These are phyloP conservation scores for Geotrichum phurueaensis DNA, from an alignment of 1,139 yeast genomes.

Conservation along the genomic window DNA sequence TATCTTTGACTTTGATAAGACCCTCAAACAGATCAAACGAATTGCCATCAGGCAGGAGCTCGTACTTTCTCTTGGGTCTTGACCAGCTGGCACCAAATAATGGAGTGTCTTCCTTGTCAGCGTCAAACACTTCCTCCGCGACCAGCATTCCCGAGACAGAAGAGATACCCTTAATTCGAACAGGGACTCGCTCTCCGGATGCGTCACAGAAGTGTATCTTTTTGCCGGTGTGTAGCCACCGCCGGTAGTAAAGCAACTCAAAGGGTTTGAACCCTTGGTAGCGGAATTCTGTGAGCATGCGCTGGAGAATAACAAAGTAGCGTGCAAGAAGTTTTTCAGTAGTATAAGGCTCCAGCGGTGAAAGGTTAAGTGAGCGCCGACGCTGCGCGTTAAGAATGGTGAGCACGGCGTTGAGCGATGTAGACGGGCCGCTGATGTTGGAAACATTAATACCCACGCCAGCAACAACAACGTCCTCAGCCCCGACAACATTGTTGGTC, in stretches of 20 bases:
- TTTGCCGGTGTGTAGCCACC: slow-evolving; percentile 82
- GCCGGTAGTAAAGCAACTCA: slow-evolving; percentile 63
- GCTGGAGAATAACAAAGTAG: slow-evolving; percentile 58
- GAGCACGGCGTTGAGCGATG: slow-evolving; percentile 74
- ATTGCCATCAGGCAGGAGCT: slow-evolving; percentile 94
- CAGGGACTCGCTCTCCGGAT: slow-evolving; percentile 28
- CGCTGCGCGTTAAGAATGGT: slow-evolving; percentile 46
- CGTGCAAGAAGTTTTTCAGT: slow-evolving; percentile 67
- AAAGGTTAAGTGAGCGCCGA: slow-evolving; percentile 26
- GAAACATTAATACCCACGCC: slow-evolving; percentile 89
- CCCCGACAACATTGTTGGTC: slow-evolving; percentile 59
- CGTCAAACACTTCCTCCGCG: slow-evolving; percentile 73
- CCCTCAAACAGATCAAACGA: slow-evolving; percentile 94
- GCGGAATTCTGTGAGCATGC: slow-evolving; percentile 53
- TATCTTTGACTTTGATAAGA: slow-evolving; percentile 48
- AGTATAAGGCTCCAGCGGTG: slow-evolving; percentile 32
- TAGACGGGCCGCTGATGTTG: slow-evolving; percentile 74
- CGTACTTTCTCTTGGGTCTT: slow-evolving; percentile 37
- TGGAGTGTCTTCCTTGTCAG: slow-evolving; percentile 38
- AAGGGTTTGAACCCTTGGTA: slow-evolving; percentile 63
- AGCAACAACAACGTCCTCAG: slow-evolving; percentile 54
- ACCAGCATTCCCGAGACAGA: slow-evolving; percentile 73
- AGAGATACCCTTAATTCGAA: slow-evolving; percentile 69
- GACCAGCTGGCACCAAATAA: slow-evolving; percentile 40
- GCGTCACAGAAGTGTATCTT: slow-evolving; percentile 35